phyloP scores from a whole-genome alignment of 108 stramenopile genomes.

The Seminavis robusta region DNA sequence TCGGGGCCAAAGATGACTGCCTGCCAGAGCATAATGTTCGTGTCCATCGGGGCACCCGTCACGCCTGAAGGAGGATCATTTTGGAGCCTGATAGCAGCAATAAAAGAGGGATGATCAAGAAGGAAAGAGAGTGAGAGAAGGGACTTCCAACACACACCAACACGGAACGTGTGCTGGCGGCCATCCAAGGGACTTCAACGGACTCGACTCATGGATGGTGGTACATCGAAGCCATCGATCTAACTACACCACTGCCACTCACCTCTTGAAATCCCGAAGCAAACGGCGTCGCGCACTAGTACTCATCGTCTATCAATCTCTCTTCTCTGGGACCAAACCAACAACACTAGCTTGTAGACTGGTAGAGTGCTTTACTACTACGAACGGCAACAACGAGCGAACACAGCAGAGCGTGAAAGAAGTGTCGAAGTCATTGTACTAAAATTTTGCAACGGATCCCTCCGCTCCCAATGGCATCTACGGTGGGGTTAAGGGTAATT shows the following conservation, averaged over 20 bases:
- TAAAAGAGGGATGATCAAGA: neutral
- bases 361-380: no score
- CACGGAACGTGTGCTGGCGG: neutral
- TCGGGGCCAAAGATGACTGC: constrained; percentile 99
- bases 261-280: constrained; percentile 92
- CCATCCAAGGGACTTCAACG: neutral
- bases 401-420: no score
- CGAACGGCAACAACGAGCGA: no score
- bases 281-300: constrained; percentile 95
- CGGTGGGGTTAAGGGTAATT: no score
- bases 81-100: constrained; percentile 70
- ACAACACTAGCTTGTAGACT: no score
- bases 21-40: constrained; percentile 96
- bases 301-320: no score
- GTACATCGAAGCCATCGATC: neutral
- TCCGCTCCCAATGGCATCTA: no score
- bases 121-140: constrained; percentile 2
- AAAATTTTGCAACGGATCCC: no score
- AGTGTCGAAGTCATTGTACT: no score
- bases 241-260: constrained; percentile 7
- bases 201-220: constrained; percentile 1
- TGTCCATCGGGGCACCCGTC: constrained; percentile 98
- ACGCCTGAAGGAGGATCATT: constrained; percentile 98
- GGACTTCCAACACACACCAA: neutral
- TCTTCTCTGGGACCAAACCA: no score